phyloP scores from a whole-genome alignment of 164 flowering plant species.

The Vitis rupestris region DNA sequence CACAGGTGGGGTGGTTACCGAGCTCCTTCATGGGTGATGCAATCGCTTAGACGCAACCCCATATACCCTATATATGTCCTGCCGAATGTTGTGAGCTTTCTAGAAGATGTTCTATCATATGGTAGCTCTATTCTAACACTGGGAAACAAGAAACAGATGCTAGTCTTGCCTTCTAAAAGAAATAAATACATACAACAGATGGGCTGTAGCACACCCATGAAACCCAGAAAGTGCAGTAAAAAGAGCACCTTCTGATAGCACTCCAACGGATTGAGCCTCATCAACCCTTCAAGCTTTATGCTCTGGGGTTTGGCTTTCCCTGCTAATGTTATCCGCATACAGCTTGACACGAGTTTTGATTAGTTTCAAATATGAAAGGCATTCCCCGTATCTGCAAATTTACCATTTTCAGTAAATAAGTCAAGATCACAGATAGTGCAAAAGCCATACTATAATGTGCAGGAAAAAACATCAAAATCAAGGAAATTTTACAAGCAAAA shows the following conservation, averaged over 20 bases:
- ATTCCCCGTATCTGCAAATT: conserved; percentile 59
- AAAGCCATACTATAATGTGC: no score
- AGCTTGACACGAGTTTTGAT: conserved; percentile 37
- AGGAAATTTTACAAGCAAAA: no score
- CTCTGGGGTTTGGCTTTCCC: conserved; percentile 17
- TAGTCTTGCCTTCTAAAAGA: not conserved
- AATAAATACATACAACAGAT: conserved; percentile 2
- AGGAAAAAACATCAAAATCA: no score
- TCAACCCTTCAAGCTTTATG: conserved; percentile 15
- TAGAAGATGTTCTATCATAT: not conserved
- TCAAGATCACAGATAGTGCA: no score
- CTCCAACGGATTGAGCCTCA: conserved; percentile 5
- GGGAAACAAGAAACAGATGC: not conserved
- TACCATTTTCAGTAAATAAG: not conserved
- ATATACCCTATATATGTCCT: no score
- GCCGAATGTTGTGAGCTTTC: no score
- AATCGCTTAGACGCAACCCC: no score
- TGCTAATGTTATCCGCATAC: conserved; percentile 27
- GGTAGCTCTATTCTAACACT: not conserved
- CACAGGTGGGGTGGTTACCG: no score
- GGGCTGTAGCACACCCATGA: not conserved
- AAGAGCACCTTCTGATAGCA: conserved; percentile 17
- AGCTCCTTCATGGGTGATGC: no score
- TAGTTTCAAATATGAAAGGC: conserved; percentile 66
- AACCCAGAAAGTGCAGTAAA: conserved; percentile 17